A percentile compares a stretch with the other conserved stretches of the same genome.
Conservation (phyloP, 2,329 filamentous ascomycete species). For the Mollisia scopiformis region DNA sequence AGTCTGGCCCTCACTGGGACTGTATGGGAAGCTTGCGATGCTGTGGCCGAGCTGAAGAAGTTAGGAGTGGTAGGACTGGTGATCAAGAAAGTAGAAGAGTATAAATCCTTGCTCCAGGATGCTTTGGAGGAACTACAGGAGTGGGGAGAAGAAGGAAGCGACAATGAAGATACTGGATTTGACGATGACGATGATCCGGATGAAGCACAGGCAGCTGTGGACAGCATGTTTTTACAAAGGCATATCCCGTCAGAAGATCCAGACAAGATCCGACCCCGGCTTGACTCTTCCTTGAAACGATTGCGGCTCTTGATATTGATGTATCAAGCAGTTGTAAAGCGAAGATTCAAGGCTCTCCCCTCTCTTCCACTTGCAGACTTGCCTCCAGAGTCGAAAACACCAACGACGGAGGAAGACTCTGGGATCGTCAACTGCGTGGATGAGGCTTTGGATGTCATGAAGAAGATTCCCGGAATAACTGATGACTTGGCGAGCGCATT, state of each 20-base stretch:
- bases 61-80: conserved; percentile 73
- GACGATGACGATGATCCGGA: conserved; percentile 43
- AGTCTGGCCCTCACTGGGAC: conserved; percentile 72
- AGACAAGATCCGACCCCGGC: conserved; percentile 63
- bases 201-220: conserved; percentile 60
- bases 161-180: conserved; percentile 59
- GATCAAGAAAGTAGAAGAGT: conserved; percentile 72
- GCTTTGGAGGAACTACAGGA: conserved; percentile 85
- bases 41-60: conserved; percentile 63
- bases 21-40: conserved; percentile 84
- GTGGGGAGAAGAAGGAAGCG: conserved; percentile 76
- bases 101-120: conserved; percentile 76
- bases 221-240: conserved; percentile 67
- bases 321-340: conserved; percentile 71
- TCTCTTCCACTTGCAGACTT: conserved; percentile 43
- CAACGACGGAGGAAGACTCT: conserved; percentile 17
- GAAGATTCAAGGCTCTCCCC: conserved; percentile 65
- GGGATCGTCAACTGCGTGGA: conserved; percentile 50
- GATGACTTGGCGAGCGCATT: conserved; percentile 73
- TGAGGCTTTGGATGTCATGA: conserved; percentile 57
- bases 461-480: conserved; percentile 65
- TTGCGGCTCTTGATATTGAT: conserved; percentile 69
- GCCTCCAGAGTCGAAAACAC: conserved; percentile 30
- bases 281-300: conserved; percentile 66
- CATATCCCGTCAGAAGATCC: conserved; percentile 67